Conservation (phyloP, 208 protist species). For the Wallacemonas sp. region DNA sequence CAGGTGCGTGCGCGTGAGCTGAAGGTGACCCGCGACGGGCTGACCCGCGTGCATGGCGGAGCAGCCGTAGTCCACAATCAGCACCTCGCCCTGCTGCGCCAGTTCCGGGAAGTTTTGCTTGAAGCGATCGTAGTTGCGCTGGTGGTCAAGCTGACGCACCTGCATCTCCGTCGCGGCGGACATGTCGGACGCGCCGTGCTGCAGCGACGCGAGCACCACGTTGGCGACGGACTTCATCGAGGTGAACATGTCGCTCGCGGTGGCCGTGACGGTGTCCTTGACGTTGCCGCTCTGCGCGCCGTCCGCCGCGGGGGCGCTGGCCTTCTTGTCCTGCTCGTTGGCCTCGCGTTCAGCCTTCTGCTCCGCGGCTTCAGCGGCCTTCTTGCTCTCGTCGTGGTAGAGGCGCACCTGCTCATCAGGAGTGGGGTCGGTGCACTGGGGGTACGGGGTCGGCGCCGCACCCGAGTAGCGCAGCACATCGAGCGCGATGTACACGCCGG, state of each 20-base stretch:
- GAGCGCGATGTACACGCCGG: slow-evolving; percentile 38
- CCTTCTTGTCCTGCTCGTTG: slow-evolving; percentile 7
- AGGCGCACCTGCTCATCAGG: slow-evolving; percentile 71
- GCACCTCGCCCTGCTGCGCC: slow-evolving; percentile 46
- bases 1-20: slow-evolving; percentile 66
- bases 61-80: slow-evolving; percentile 71
- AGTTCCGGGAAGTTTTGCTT: slow-evolving; percentile 59
- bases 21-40: slow-evolving; percentile 44
- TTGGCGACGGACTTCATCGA: slow-evolving; percentile 31
- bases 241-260: slow-evolving; percentile 25
- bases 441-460: slow-evolving; percentile 49
- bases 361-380: slow-evolving; percentile 27
- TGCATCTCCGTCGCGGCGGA: slow-evolving; percentile 46
- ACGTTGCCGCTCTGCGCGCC: slow-evolving; percentile 13
- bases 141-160: slow-evolving; percentile 58
- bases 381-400: slow-evolving; percentile 26
- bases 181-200: slow-evolving; percentile 53
- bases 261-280: slow-evolving; percentile 18
- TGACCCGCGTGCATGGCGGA: slow-evolving; percentile 54
- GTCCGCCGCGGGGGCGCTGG: not conserved
- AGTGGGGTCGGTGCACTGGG: slow-evolving; percentile 60
- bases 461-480: slow-evolving; percentile 49
- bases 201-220: slow-evolving; percentile 40
- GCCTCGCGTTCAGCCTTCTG: slow-evolving; percentile 12
- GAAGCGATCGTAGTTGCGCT: slow-evolving; percentile 63